Percentiles rank a stretch among this genome's conserved stretches.
Evolutionary conservation across 202 grass and related monocot genomes (phyloP).

Genomic region (Thinopyrum obtusiflorum): DNA sequence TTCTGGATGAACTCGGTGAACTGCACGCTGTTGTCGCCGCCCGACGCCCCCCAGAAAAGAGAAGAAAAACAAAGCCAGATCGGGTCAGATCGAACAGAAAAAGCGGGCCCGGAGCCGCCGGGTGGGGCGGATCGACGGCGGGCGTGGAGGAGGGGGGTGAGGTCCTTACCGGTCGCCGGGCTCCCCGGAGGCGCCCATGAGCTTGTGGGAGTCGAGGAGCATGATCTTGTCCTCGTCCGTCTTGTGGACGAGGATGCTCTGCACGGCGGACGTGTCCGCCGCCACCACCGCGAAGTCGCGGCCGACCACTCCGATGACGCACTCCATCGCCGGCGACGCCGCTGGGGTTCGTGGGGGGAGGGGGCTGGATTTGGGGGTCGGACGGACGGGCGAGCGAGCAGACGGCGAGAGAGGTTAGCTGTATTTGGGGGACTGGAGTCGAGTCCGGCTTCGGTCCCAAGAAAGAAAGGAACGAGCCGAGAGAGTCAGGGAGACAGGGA

Average conservation of each 20-base stretch:
- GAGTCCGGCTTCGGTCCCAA: constrained; percentile 36
- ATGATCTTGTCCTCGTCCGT: constrained; percentile 99
- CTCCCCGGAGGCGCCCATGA: constrained; percentile 93
- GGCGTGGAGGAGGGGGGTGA: neutral
- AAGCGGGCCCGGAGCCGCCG: neutral
- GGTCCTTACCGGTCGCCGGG: constrained; percentile 68
- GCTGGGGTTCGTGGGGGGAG: neutral
- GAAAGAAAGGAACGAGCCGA: constrained; percentile 32
- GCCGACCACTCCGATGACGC: constrained; percentile 78
- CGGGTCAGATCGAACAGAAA: constrained; percentile 8
- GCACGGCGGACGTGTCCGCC: constrained; percentile 84
- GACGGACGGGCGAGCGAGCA: too few relatives aligned
- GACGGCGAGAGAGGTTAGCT: neutral
- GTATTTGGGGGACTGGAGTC: neutral
- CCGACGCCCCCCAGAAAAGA: neutral
- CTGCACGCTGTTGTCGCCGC: constrained; percentile 70
- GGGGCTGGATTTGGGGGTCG: neutral
- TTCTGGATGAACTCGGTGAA: constrained; percentile 99
- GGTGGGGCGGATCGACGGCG: neutral
- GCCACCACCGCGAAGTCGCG: constrained; percentile 83
- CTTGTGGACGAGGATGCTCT: constrained; percentile 98
- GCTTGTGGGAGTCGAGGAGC: constrained; percentile 95
- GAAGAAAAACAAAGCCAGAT: constrained; percentile 28
- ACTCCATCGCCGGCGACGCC: constrained; percentile 60
- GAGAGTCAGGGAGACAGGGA: neutral